These are phyloP conservation scores for Boletus vermiculosoides DNA, from an alignment of 768 basidiomycete species.

Conservation along the genomic window DNA sequence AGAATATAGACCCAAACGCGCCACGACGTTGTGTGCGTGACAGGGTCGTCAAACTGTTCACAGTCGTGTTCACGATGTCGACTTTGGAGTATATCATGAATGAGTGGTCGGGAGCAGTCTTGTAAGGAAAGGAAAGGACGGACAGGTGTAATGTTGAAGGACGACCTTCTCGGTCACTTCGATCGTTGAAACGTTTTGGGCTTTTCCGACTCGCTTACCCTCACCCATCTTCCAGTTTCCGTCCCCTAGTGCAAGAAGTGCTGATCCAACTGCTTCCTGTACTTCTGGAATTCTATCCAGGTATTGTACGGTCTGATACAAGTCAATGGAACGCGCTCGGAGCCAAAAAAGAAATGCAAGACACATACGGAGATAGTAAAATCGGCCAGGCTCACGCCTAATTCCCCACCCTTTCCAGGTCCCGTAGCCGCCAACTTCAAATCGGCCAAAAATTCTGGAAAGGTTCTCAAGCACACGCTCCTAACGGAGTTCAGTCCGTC, in stretches of 20 bases:
- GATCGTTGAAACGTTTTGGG: constrained; percentile 34
- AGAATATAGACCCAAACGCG: constrained; percentile 70
- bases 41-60: constrained; percentile 61
- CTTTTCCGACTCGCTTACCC: constrained; percentile 62
- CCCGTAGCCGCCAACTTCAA: constrained; percentile 60
- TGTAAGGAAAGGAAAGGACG: constrained; percentile 27
- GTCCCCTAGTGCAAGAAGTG: constrained; percentile 71
- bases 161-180: constrained; percentile 59
- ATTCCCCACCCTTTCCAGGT: constrained; percentile 52
- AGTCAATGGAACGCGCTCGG: neutral
- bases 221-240: constrained; percentile 95
- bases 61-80: constrained; percentile 68
- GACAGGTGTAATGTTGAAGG: constrained; percentile 75
- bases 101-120: neutral
- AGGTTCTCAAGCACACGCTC: constrained; percentile 72
- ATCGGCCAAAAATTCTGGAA: constrained; percentile 81
- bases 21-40: constrained; percentile 60
- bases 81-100: constrained; percentile 38
- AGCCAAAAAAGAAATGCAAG: neutral
- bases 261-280: constrained; percentile 61
- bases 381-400: constrained; percentile 63
- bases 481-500: constrained; percentile 66
- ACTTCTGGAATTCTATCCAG: constrained; percentile 71
- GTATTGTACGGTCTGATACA: constrained; percentile 62
- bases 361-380: constrained; percentile 51